Percentiles rank a stretch among this genome's conserved stretches.
Conservation (phyloP, 768 basidiomycete species). For the Mycena haematopus region DNA sequence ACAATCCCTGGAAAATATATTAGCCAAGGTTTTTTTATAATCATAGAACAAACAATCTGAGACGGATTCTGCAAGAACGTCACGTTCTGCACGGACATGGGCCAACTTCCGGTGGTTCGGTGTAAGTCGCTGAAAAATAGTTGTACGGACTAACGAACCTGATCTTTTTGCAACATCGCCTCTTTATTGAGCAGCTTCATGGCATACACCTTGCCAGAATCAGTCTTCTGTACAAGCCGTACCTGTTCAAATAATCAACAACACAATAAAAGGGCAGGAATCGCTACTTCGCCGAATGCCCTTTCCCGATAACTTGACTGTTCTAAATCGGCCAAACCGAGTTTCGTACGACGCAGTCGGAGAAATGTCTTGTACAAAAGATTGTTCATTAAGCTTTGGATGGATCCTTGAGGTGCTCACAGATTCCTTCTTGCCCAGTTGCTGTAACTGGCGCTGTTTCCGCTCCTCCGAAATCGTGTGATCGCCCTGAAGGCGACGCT, state of each 20-base stretch:
- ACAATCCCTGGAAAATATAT: slow-evolving; percentile 81
- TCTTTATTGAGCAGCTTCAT: slow-evolving; percentile 79
- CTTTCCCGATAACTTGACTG: slow-evolving; percentile 99
- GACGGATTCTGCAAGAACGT: slow-evolving; percentile 94
- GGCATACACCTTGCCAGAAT: slow-evolving; percentile 98
- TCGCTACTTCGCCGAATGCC: slow-evolving; percentile 95
- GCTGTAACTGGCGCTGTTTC: slow-evolving; percentile 82
- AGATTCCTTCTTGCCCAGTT: slow-evolving; percentile 87
- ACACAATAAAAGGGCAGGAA: neutral
- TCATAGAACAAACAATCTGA: slow-evolving; percentile 45
- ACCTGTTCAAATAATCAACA: slow-evolving; percentile 52
- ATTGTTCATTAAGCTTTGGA: neutral
- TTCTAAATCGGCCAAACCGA: slow-evolving; percentile 90
- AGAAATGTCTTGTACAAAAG: slow-evolving; percentile 61
- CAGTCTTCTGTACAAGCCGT: slow-evolving; percentile 92
- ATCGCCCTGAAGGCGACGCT: slow-evolving; percentile 78
- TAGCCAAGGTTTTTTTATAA: neutral
- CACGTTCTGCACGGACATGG: slow-evolving; percentile 96
- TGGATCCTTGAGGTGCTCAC: slow-evolving; percentile 1
- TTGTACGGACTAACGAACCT: slow-evolving; percentile 56
- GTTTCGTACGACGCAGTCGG: slow-evolving; percentile 84
- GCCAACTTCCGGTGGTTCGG: slow-evolving; percentile 67
- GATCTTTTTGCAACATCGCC: slow-evolving; percentile 99
- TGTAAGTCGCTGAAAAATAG: neutral
- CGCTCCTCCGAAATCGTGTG: slow-evolving; percentile 79